Evolutionary conservation across 2,329 filamentous ascomycete genomes (phyloP).

Genomic region (Hypoxylon sp.): DNA sequence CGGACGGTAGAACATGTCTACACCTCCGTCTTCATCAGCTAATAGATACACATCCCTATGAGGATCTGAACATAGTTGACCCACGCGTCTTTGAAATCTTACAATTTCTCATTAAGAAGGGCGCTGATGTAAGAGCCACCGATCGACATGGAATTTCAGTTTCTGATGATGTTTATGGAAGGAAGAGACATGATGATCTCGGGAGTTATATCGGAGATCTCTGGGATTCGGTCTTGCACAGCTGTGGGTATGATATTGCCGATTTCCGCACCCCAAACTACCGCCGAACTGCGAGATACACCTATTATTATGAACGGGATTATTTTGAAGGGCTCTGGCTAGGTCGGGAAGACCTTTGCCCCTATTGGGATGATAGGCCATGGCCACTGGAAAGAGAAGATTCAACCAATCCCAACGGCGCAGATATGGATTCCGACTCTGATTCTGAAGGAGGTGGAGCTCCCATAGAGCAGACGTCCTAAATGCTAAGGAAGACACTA

Average conservation of each 20-base stretch:
- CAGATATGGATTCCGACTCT: neutral
- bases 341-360: slow-evolving; percentile 7
- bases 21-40: neutral
- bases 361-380: slow-evolving; percentile 2
- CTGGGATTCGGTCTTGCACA: slow-evolving; percentile 1
- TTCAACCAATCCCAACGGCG: neutral
- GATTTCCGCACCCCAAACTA: neutral
- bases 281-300: neutral
- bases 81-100: neutral
- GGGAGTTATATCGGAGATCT: neutral
- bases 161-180: neutral
- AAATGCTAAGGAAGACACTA: neutral
- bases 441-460: neutral
- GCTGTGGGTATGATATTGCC: neutral
- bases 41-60: too few relatives aligned
- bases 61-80: too few relatives aligned
- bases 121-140: neutral
- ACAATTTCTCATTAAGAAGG: neutral
- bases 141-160: neutral
- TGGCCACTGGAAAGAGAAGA: neutral
- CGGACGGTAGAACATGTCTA: neutral
- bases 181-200: neutral
- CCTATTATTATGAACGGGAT: neutral
- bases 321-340: slow-evolving; percentile 4
- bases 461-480: neutral